Percentiles rank a stretch among this genome's conserved stretches.
Evolutionary conservation across 108 stramenopile species (phyloP).

Genomic region (Thalassiosira profunda): DNA sequence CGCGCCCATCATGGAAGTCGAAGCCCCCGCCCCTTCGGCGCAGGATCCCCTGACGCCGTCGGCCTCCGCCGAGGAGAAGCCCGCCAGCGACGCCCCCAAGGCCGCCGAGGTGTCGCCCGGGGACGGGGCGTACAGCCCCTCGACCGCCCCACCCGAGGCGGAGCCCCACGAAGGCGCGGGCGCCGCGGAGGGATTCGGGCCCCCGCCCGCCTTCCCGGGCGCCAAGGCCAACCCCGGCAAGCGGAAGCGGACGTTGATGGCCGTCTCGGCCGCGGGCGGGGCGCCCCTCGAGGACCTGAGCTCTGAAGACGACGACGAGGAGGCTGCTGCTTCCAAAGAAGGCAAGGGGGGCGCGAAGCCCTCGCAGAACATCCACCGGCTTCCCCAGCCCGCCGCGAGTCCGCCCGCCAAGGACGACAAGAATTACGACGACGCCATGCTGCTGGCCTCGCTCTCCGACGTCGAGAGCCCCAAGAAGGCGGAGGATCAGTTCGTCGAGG

Average conservation of each 20-base stretch:
- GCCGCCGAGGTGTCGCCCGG: slow-evolving; percentile 10
- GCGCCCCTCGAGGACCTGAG: slow-evolving; percentile 1
- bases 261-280: slow-evolving; percentile 12
- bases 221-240: slow-evolving; percentile 13
- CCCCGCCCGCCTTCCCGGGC: slow-evolving; percentile 30
- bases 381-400: too few relatives aligned
- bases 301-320: slow-evolving; percentile 1
- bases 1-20: too few relatives aligned
- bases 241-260: slow-evolving; percentile 16
- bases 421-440: slow-evolving; percentile 34
- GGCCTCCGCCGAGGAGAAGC: neutral
- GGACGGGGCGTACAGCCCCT: neutral
- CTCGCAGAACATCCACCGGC: slow-evolving; percentile 30
- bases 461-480: slow-evolving; percentile 6
- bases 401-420: too few relatives aligned
- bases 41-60: neutral
- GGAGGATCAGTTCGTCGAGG: too few relatives aligned
- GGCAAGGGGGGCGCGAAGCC: neutral
- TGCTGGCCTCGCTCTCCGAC: slow-evolving; percentile 35
- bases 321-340: neutral
- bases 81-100: slow-evolving; percentile 1
- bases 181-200: slow-evolving; percentile 23
- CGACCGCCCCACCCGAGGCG: too few relatives aligned
- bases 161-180: too few relatives aligned
- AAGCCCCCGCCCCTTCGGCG: neutral